Conservation (phyloP, 495 filamentous ascomycete genomes). For the Xylaria grammica region DNA sequence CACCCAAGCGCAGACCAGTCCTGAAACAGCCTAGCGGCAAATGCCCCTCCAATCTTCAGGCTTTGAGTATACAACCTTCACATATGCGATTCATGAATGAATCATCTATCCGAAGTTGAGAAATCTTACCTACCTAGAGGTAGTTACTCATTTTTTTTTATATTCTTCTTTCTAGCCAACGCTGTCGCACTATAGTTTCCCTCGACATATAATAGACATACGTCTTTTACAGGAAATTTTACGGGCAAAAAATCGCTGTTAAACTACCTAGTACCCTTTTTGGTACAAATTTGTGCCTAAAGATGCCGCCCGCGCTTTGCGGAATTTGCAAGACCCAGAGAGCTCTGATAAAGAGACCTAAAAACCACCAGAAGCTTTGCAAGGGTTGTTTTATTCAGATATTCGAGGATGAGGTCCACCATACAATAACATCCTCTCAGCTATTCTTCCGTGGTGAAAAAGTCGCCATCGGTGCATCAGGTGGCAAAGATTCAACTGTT, state of each 20-base stretch:
- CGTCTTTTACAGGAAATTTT: background rate
- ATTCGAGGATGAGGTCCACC: slow-evolving; percentile 93
- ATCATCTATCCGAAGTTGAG: no score
- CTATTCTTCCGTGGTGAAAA: slow-evolving; percentile 86
- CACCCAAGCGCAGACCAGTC: background rate
- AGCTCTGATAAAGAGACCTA: slow-evolving; percentile 89
- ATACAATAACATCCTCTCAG: slow-evolving; percentile 78
- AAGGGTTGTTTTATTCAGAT: slow-evolving; percentile 81
- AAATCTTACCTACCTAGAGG: no score
- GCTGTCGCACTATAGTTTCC: no score
- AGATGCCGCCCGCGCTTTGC: slow-evolving; percentile 65
- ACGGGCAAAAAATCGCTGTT: background rate
- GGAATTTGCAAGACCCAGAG: slow-evolving; percentile 74
- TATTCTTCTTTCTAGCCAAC: no score
- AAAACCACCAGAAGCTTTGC: slow-evolving; percentile 92
- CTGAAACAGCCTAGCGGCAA: slow-evolving; percentile 8
- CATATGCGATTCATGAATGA: no score
- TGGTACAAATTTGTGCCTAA: slow-evolving; percentile 4
- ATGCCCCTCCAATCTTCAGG: no score
- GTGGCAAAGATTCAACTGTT: slow-evolving; percentile 97
- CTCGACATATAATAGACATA: no score
- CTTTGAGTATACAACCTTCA: no score
- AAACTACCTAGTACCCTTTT: background rate
- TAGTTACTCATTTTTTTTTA: no score
- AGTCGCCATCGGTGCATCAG: slow-evolving; percentile 93